Conservation (phyloP, 139 green algal species). For the Axilococcus clingmanii region DNA sequence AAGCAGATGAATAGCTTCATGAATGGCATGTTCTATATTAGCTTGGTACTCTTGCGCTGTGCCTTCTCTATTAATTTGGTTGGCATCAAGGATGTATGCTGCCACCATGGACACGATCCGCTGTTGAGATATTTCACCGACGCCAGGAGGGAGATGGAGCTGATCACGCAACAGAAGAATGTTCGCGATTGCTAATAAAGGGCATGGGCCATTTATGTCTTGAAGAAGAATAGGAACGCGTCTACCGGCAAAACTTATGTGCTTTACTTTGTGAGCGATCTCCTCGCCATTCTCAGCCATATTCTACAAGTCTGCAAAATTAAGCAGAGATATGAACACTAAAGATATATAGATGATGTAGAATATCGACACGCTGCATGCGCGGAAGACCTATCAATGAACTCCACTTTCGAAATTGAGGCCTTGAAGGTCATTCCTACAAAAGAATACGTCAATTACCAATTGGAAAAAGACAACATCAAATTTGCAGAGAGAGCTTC, state of each 20-base stretch:
- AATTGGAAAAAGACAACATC: too few species aligned
- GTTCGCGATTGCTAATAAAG: constrained; percentile 82
- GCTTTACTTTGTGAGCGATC: constrained; percentile 38
- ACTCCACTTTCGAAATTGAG: too few species aligned
- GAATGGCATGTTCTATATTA: constrained; percentile 46
- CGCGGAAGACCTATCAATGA: neutral
- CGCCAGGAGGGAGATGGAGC: constrained; percentile 36
- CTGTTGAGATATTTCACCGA: constrained; percentile 33
- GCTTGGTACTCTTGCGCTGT: constrained; percentile 21
- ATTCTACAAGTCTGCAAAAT: neutral
- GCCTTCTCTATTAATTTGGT: constrained; percentile 22
- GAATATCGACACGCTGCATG: neutral
- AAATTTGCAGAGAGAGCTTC: too few species aligned
- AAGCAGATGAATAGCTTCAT: constrained; percentile 57
- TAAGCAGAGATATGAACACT: neutral
- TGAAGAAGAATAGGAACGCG: constrained; percentile 71
- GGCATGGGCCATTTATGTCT: constrained; percentile 91
- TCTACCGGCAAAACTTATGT: constrained; percentile 26
- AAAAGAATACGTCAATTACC: too few species aligned
- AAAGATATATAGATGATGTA: neutral
- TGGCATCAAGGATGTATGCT: constrained; percentile 59
- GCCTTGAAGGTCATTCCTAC: too few species aligned
- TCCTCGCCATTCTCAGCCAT: neutral
- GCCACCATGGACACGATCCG: constrained; percentile 63
- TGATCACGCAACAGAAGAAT: constrained; percentile 65